These are phyloP conservation scores for Physocladia obscura DNA, from an alignment of 192 early-diverging fungal genomes.

Conservation along the genomic window DNA sequence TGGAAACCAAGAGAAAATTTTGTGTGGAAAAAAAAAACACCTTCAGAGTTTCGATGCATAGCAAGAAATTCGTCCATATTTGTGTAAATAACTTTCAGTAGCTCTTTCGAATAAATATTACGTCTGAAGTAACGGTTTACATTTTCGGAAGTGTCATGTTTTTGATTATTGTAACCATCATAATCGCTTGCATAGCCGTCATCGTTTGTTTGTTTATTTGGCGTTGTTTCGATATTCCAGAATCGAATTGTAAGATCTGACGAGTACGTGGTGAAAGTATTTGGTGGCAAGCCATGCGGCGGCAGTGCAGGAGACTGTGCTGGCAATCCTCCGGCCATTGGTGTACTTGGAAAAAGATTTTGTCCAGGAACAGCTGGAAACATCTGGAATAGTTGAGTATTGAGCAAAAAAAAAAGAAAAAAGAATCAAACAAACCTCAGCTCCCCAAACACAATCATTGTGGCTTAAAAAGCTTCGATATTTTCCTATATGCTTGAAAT, in stretches of 20 bases:
- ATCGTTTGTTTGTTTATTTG: not conserved
- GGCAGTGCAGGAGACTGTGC: not conserved
- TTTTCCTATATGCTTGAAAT: conserved; percentile 53
- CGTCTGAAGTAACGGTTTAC: conserved; percentile 37
- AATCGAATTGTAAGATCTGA: conserved; percentile 77
- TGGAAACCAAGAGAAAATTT: not conserved
- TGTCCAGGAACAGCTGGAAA: conserved; percentile 24
- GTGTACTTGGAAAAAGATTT: not conserved
- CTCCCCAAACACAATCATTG: conserved; percentile 79
- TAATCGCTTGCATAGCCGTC: too few relatives aligned
- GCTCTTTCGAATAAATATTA: conserved; percentile 63
- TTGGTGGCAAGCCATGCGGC: conserved; percentile 43
- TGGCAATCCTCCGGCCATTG: not conserved
- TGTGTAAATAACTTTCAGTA: conserved; percentile 59
- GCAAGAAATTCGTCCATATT: conserved; percentile 43
- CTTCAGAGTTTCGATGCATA: not conserved
- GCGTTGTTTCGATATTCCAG: conserved; percentile 66
- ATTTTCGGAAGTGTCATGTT: not conserved
- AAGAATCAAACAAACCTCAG: conserved; percentile 60
- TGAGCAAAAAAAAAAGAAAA: too few relatives aligned
- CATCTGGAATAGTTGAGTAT: conserved; percentile 32
- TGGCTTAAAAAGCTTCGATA: conserved; percentile 68
- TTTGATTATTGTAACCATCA: too few relatives aligned
- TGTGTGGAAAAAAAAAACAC: too few relatives aligned
- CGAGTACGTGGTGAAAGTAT: conserved; percentile 73